These are phyloP conservation scores for Hygrocybe coccinea DNA, from an alignment of 768 basidiomycete species.

Conservation along the genomic window DNA sequence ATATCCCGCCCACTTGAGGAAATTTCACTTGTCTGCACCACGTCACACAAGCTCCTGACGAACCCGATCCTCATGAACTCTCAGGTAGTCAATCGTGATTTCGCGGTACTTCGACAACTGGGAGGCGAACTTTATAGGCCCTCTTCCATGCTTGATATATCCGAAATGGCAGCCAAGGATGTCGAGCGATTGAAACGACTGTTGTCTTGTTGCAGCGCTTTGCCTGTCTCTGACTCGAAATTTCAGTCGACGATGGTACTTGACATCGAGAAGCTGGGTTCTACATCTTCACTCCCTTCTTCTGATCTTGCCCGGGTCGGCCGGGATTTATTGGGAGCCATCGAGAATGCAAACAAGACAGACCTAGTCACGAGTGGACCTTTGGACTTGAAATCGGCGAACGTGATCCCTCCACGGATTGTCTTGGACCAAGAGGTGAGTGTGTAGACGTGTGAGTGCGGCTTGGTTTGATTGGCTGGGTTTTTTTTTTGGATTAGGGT, in stretches of 20 bases:
- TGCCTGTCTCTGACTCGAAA: neutral
- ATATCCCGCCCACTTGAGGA: conserved; percentile 15
- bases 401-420: conserved; percentile 22
- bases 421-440: conserved; percentile 24
- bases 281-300: conserved; percentile 8
- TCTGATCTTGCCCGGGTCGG: conserved; percentile 17
- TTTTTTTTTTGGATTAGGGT: conserved; percentile 15
- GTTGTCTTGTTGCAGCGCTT: conserved; percentile 1
- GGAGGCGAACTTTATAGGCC: conserved; percentile 20
- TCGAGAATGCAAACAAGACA: conserved; percentile 19
- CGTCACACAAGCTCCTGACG: conserved; percentile 19
- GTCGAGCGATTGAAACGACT: conserved; percentile 4
- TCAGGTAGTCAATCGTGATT: conserved; percentile 17
- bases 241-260: conserved; percentile 11
- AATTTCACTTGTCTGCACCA: conserved; percentile 17
- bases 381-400: conserved; percentile 24
- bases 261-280: conserved; percentile 8
- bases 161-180: neutral
- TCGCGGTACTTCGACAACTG: conserved; percentile 14
- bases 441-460: neutral
- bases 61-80: conserved; percentile 20
- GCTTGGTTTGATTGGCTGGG: neutral
- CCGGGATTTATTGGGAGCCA: conserved; percentile 20
- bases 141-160: conserved; percentile 1
- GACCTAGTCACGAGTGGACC: conserved; percentile 22